phyloP scores from a whole-genome alignment of 2,329 filamentous ascomycete species.

The Fusarium domesticum region DNA sequence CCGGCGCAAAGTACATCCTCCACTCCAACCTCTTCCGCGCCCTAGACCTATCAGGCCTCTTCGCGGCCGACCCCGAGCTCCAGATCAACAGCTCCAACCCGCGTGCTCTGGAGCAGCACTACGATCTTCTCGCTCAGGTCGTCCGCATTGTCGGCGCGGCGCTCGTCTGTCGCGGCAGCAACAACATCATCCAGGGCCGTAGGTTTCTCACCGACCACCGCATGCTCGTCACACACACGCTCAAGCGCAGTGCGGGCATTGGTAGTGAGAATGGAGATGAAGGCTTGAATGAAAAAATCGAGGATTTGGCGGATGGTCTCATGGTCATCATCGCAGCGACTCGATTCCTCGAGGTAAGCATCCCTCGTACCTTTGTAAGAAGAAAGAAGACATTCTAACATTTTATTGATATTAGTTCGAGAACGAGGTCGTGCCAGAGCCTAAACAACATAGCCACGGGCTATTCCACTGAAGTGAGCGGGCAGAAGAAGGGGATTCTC shows the following conservation, averaged over 20 bases:
- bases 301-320: conserved; percentile 79
- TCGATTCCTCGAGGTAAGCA: conserved; percentile 77
- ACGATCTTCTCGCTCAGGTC: conserved; percentile 75
- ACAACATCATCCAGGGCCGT: conserved; percentile 77
- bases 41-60: conserved; percentile 78
- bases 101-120: conserved; percentile 74
- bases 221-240: conserved; percentile 78
- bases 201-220: conserved; percentile 80
- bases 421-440: conserved; percentile 36
- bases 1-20: conserved; percentile 83
- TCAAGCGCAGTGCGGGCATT: conserved; percentile 85
- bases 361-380: background rate
- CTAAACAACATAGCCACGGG: conserved; percentile 32
- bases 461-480: conserved; percentile 39
- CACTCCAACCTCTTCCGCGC: conserved; percentile 84
- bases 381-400: conserved; percentile 15
- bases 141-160: conserved; percentile 79
- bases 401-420: conserved; percentile 43
- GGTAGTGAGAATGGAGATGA: conserved; percentile 45
- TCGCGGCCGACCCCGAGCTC: conserved; percentile 86
- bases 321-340: conserved; percentile 80
- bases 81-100: conserved; percentile 72
- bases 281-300: conserved; percentile 58
- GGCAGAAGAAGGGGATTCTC: background rate
- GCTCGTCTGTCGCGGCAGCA: conserved; percentile 74